Evolutionary conservation across 2,329 filamentous ascomycete species (phyloP), one percentile per base, ranked within the genome.

Genomic region (Ophiostoma novo-ulmi): DNA sequence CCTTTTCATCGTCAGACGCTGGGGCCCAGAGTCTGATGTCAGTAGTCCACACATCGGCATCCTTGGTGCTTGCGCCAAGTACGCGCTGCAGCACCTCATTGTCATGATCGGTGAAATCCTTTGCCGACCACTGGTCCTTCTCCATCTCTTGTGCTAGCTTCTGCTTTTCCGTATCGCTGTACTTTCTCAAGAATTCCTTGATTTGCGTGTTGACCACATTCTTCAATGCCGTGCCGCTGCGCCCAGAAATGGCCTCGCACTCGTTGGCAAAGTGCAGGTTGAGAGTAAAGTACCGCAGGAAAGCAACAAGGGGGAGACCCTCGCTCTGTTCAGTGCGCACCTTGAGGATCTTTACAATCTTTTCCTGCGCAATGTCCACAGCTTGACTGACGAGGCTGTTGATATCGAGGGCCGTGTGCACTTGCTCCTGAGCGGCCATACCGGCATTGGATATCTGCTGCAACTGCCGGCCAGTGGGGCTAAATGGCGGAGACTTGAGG

Each of bases 201-300:
- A 96, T 94, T 74, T 96, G 92, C 39, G 85, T 85, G 75, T 94
- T 94, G 72, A 96, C 90, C 41, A 93, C 86, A 22, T 86, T 91
- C 80, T 94, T 94, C 6, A 96, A 81, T 1, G 88, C 83, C 2
- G 88, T 89, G 10, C 92, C 91, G 72, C 91, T 91, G 71, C 91
- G 86, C 0, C 92, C 92, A 31, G 91, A 94, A 26, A 95, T 89
- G 20, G 91, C 90, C 79, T 96, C 92, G 76, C 92, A 95, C 78
- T 96, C 92, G 73, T 93, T 93, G 66, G 91, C 90, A 78, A 96
- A 95, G 70, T 93, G 87, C 8, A 93, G 83, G 76, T 94, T 95
- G 44, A 96, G 84, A 0, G 87, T 92, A 75, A 94, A 94, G 78
- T 95, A 95, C 52, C 92, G 87, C 63, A 95, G 80, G 78, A 96